phyloP scores from a whole-genome alignment of 306 rosid species.

The Vachellia collinsii region DNA sequence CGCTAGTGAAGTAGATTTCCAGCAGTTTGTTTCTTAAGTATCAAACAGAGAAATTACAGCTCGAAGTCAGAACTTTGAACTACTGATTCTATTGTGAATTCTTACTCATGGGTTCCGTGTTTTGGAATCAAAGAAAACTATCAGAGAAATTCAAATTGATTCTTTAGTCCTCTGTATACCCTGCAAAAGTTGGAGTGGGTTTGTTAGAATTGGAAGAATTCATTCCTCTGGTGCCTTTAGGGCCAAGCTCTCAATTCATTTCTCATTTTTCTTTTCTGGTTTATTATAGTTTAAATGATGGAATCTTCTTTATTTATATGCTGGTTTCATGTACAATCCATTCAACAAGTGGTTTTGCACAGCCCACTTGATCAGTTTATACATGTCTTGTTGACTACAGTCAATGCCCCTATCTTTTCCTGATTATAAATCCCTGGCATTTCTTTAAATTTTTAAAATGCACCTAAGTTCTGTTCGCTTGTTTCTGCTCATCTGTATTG shows the following conservation, averaged over 20 bases:
- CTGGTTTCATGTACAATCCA: background rate
- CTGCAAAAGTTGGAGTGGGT: background rate
- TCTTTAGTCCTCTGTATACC: no score
- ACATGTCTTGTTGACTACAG: background rate
- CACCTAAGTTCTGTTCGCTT: background rate
- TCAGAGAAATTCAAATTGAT: background rate
- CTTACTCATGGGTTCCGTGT: background rate
- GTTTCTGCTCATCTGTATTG: background rate
- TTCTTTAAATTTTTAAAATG: background rate
- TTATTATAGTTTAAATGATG: slow-evolving; percentile 3
- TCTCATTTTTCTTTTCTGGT: background rate
- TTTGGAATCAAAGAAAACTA: background rate
- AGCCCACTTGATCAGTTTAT: background rate
- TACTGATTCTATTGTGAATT: slow-evolving; percentile 1
- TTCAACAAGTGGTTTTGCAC: background rate
- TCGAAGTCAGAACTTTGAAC: background rate
- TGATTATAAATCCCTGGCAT: background rate
- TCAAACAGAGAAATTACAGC: background rate
- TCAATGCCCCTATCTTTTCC: background rate
- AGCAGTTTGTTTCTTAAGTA: background rate
- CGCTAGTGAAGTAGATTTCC: slow-evolving; percentile 13
- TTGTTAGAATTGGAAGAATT: slow-evolving; percentile 17
- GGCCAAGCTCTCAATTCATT: slow-evolving; percentile 5
- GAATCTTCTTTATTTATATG: background rate
- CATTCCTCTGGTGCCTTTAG: background rate